Evolutionary conservation across 1,284 basidiomycete species (phyloP).

Genomic region (Exsudoporus floridanus): DNA sequence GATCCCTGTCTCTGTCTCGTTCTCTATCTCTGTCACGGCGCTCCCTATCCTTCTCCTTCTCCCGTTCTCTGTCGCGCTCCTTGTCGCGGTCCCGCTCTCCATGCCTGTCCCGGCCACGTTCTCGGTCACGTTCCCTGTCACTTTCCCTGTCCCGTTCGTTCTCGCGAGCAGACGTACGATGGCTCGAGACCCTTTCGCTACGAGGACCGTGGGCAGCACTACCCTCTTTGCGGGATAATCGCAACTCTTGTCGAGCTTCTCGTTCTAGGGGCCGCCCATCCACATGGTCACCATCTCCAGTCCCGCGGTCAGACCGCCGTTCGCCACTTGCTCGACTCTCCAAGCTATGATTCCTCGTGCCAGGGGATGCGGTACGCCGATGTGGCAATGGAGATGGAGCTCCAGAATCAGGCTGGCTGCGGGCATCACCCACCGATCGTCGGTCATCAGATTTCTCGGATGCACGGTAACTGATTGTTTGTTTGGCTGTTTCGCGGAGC

Average conservation of each 20-base stretch:
- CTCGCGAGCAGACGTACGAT: conserved; percentile 35
- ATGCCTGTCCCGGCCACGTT: conserved; percentile 44
- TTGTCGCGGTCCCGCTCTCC: conserved; percentile 45
- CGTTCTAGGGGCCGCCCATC: conserved; percentile 55
- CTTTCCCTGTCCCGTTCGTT: conserved; percentile 45
- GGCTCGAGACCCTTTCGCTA: conserved; percentile 42
- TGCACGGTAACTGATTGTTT: conserved; percentile 45
- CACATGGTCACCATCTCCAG: conserved; percentile 42
- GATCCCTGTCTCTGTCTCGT: conserved; percentile 39
- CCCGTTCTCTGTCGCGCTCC: conserved; percentile 42
- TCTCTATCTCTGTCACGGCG: conserved; percentile 45
- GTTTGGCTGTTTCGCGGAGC: conserved; percentile 72
- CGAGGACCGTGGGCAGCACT: conserved; percentile 50
- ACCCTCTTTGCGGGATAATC: conserved; percentile 41
- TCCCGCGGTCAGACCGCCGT: conserved; percentile 53
- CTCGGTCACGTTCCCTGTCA: conserved; percentile 48
- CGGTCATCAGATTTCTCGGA: conserved; percentile 44
- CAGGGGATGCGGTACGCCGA: conserved; percentile 63
- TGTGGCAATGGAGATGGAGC: conserved; percentile 54
- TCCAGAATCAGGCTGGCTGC: conserved; percentile 48
- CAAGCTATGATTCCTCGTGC: conserved; percentile 63
- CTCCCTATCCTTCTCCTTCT: conserved; percentile 42
- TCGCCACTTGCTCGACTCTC: conserved; percentile 73
- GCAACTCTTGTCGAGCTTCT: conserved; percentile 44
- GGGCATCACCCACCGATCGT: conserved; percentile 35